These are phyloP conservation scores for Rozella allomycis DNA, from an alignment of 371 early-diverging fungal species.

Conservation along the genomic window DNA sequence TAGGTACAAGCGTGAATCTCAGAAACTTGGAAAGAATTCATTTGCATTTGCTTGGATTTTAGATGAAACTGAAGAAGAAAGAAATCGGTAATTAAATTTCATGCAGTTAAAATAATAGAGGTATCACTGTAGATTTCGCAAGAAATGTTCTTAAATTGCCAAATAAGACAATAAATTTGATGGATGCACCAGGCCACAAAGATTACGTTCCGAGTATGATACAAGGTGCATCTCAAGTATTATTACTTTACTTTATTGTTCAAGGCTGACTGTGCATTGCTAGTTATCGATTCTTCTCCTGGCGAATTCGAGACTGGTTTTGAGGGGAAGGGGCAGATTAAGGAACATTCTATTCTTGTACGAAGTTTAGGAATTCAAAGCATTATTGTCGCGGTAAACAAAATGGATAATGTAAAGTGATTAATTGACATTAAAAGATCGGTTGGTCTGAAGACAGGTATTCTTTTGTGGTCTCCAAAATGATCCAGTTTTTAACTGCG, in stretches of 20 bases:
- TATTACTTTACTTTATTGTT: slow-evolving; percentile 4
- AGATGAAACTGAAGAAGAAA: slow-evolving; percentile 81
- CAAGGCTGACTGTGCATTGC: slow-evolving; percentile 75
- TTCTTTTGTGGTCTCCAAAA: slow-evolving; percentile 36
- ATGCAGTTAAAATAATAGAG: slow-evolving; percentile 21
- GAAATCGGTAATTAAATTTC: slow-evolving; percentile 27
- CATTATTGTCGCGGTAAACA: slow-evolving; percentile 76
- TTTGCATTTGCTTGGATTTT: slow-evolving; percentile 91
- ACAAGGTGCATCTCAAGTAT: slow-evolving; percentile 69
- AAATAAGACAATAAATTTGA: slow-evolving; percentile 49
- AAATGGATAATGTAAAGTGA: slow-evolving; percentile 46
- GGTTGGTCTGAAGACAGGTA: slow-evolving; percentile 57
- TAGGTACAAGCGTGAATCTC: slow-evolving; percentile 79
- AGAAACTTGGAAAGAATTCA: slow-evolving; percentile 70
- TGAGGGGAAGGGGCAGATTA: slow-evolving; percentile 84
- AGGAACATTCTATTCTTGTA: slow-evolving; percentile 68
- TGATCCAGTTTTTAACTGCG: slow-evolving; percentile 38
- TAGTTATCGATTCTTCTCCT: slow-evolving; percentile 74
- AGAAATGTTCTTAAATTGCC: slow-evolving; percentile 68
- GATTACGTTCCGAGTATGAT: slow-evolving; percentile 99
- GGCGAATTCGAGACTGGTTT: slow-evolving; percentile 97
- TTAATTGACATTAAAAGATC: slow-evolving; percentile 11
- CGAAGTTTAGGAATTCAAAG: slow-evolving; percentile 68
- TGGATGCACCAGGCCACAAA: slow-evolving; percentile 97
- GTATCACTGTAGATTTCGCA: slow-evolving; percentile 92